Conservation (phyloP, 768 basidiomycete species). For the Leccinellum luteum region DNA sequence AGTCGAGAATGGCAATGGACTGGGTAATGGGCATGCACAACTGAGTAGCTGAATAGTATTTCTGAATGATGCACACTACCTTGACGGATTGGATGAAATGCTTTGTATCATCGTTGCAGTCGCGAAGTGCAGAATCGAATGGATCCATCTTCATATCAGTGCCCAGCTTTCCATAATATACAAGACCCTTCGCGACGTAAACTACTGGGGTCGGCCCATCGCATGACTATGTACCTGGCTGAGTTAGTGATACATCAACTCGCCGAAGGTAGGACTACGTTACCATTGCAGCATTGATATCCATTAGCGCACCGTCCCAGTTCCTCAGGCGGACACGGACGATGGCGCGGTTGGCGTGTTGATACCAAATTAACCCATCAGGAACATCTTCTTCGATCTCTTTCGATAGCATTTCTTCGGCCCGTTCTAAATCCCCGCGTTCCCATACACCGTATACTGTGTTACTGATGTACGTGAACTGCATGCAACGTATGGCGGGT, state of each 20-base stretch:
- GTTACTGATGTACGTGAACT: slow-evolving; percentile 15
- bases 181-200: slow-evolving; percentile 5
- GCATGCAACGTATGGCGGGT: neutral
- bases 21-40: neutral
- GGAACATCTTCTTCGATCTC: slow-evolving; percentile 6
- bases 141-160: neutral
- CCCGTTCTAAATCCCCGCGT: neutral
- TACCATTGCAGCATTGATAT: slow-evolving; percentile 2
- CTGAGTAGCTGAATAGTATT: neutral
- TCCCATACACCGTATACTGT: slow-evolving; percentile 5
- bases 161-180: neutral
- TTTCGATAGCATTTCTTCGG: slow-evolving; percentile 6
- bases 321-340: slow-evolving; percentile 8
- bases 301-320: slow-evolving; percentile 5
- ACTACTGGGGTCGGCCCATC: neutral
- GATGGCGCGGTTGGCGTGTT: slow-evolving; percentile 15
- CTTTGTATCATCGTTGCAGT: neutral
- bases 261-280: neutral
- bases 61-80: neutral
- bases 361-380: neutral
- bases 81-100: slow-evolving; percentile 5
- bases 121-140: neutral
- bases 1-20: slow-evolving; percentile 7
- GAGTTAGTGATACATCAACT: neutral
- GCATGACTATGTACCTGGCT: neutral